A percentile compares a stretch with the other conserved stretches of the same genome.
phyloP scores from a whole-genome alignment of 208 protist species.

The Tritrichomonas foetus region DNA sequence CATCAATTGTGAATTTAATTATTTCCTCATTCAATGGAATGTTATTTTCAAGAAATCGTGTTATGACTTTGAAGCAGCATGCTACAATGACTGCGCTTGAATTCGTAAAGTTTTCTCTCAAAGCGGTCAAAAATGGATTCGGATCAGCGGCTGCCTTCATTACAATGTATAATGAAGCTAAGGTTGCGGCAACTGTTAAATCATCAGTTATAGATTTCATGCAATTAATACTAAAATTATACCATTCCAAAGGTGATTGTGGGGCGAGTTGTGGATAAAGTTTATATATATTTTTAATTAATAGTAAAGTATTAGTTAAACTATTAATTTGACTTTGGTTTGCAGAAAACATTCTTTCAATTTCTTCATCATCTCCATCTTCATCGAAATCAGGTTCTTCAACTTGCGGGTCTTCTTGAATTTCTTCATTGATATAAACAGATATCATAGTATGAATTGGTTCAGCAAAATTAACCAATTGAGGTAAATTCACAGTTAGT shows the following conservation, averaged over 20 bases:
- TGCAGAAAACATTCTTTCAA: background rate
- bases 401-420: background rate
- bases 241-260: background rate
- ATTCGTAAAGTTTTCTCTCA: too few species aligned
- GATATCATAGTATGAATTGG: background rate
- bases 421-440: background rate
- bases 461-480: background rate
- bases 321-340: background rate
- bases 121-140: background rate
- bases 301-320: background rate
- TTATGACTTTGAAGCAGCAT: background rate
- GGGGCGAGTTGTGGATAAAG: background rate
- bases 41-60: background rate
- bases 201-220: background rate
- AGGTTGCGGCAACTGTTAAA: background rate
- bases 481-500: background rate
- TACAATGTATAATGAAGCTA: background rate
- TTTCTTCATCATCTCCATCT: conserved; percentile 26
- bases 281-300: conserved; percentile 14
- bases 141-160: background rate
- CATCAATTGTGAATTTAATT: too few species aligned
- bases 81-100: background rate
- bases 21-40: background rate
- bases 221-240: background rate
- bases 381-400: background rate